Evolutionary conservation across 2,329 filamentous ascomycete genomes (phyloP), one percentile per base, ranked within the genome.

Genomic region (Epichloe brachyelytri): DNA sequence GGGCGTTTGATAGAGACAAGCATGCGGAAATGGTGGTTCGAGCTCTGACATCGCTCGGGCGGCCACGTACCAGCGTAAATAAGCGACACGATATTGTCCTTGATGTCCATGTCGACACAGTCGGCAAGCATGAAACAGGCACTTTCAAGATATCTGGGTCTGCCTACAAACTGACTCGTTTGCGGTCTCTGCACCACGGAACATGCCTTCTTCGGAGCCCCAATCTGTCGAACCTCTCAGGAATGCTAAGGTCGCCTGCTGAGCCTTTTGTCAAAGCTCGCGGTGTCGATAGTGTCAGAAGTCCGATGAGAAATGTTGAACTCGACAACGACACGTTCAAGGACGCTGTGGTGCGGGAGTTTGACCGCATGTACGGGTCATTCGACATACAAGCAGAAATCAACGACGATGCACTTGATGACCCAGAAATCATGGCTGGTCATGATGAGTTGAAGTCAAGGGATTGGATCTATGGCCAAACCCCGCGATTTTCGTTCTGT

Each of bases 1-100:
- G 74, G 0, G 70, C 68, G 1, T 97, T 97, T 64, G 85, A 91
- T 55, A 80, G 93, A 33, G 79, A 95, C 71, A 86, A 80, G 63
- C 88, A 97, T 69, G 91, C 89, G 14, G 80, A 88, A 63, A 95
- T 97, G 88, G 86, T 97, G 0, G 88, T 90, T 39, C 79, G 85
- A n/a, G 90, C 89, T 4, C 72, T 98, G 53, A 73, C 76, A 40
- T 67, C 67, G 3, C 70, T 86, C 19, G 81, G 79, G 4, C 68
- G 80, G 4, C 59, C 68, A 3, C 74, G 78, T 34, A 79, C 83
- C 4, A 76, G 81, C 54, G 91, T 97, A 57, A 98, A 97, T 64
- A 81, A 83, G 63, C 78, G 93, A 15, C 91, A 98, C 65, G 93
- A 98, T 64, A 96, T 98, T 59, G 88, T 97, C 22, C 73, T 94